Conservation (phyloP, 306 rosid species). For the Pueraria montana region DNA sequence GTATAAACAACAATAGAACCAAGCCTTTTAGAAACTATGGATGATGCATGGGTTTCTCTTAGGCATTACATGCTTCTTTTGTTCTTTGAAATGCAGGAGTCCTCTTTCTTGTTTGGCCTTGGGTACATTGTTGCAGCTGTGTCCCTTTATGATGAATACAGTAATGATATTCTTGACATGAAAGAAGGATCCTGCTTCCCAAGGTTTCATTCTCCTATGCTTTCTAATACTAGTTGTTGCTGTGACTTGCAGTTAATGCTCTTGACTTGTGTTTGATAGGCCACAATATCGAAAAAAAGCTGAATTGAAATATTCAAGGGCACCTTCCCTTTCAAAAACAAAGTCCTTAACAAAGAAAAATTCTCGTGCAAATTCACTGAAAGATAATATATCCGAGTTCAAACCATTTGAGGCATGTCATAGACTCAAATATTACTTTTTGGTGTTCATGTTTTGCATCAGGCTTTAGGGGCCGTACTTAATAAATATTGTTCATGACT, state of each 20-base stretch:
- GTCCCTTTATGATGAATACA: constrained; percentile 88
- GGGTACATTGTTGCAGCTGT: constrained; percentile 73
- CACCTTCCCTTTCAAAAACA: constrained; percentile 59
- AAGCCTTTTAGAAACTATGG: neutral
- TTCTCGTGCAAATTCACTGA: constrained; percentile 61
- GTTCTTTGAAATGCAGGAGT: constrained; percentile 71
- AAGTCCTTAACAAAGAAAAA: constrained; percentile 56
- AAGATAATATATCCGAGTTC: constrained; percentile 64
- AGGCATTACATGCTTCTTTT: constrained; percentile 22
- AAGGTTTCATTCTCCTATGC: constrained; percentile 63
- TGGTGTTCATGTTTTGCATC: constrained; percentile 26
- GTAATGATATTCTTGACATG: constrained; percentile 91
- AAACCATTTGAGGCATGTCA: constrained; percentile 61
- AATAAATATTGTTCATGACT: constrained; percentile 33
- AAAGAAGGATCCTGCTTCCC: constrained; percentile 90
- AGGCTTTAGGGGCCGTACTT: constrained; percentile 13
- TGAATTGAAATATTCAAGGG: neutral
- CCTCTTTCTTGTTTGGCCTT: constrained; percentile 78
- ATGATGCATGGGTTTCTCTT: neutral
- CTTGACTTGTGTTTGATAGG: constrained; percentile 49
- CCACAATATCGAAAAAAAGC: constrained; percentile 63
- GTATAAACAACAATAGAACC: neutral
- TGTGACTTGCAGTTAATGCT: constrained; percentile 10
- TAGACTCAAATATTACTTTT: neutral
- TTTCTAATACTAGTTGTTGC: neutral